Percentiles rank a stretch among this genome's conserved stretches.
Conservation (phyloP, 176 grass and related monocot species). For the Cymbopogon citratus region DNA sequence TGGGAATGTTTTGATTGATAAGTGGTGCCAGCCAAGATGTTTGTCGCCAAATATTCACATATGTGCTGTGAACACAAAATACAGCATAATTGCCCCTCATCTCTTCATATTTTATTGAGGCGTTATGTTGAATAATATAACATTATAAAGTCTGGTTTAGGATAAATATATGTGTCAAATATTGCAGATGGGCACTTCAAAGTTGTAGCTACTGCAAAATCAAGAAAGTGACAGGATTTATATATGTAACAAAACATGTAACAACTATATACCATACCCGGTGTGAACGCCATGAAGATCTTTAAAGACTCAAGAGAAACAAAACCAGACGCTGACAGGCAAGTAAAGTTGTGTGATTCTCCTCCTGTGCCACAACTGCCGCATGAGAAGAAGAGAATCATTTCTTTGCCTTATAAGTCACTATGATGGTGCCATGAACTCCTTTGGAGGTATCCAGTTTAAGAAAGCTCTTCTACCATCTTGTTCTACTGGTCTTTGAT, state of each 20-base stretch:
- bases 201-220: not conserved
- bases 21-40: not conserved
- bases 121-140: not conserved
- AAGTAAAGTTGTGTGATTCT: not conserved
- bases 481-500: slow-evolving; percentile 20
- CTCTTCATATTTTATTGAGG: not conserved
- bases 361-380: slow-evolving; percentile 29
- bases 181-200: not conserved
- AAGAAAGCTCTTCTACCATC: slow-evolving; percentile 26
- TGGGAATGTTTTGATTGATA: not conserved
- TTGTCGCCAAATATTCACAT: not conserved
- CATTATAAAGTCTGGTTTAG: not conserved
- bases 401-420: slow-evolving; percentile 33
- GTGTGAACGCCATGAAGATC: slow-evolving; percentile 5
- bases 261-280: slow-evolving; percentile 22
- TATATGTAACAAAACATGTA: slow-evolving; percentile 15
- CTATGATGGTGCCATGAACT: slow-evolving; percentile 22
- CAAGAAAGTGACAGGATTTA: not conserved
- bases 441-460: slow-evolving; percentile 26
- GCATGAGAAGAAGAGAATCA: slow-evolving; percentile 29
- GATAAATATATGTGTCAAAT: not conserved
- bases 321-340: slow-evolving; percentile 22
- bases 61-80: not conserved
- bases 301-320: slow-evolving; percentile 17
- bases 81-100: not conserved